Percentiles rank a stretch among this genome's conserved stretches.
Conservation (phyloP, 1,139 yeast genomes). For the Geotrichum restrictum region DNA sequence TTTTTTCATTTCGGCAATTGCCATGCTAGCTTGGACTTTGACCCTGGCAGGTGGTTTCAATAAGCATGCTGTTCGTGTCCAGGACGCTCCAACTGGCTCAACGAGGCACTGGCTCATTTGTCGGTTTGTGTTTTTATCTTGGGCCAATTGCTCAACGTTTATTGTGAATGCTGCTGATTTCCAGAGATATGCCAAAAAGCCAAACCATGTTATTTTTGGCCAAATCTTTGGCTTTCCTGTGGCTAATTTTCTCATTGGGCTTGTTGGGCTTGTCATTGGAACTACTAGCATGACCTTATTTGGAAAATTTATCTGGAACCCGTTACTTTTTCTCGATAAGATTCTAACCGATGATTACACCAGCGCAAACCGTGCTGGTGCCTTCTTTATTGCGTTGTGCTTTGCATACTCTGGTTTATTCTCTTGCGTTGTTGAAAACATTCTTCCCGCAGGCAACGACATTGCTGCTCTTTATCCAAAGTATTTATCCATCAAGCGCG, state of each 20-base stretch:
- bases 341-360: constrained; percentile 12
- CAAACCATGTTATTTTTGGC: constrained; percentile 45
- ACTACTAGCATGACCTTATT: constrained; percentile 62
- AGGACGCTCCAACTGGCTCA: constrained; percentile 41
- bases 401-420: constrained; percentile 45
- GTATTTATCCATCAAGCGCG: constrained; percentile 49
- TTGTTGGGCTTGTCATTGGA: constrained; percentile 72
- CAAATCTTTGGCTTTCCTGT: constrained; percentile 63
- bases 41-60: constrained; percentile 56
- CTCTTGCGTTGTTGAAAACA: constrained; percentile 52
- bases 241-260: constrained; percentile 65
- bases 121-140: constrained; percentile 60
- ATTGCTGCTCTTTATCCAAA: constrained; percentile 53
- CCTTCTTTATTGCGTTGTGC: constrained; percentile 61
- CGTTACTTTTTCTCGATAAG: constrained; percentile 22
- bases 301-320: constrained; percentile 59
- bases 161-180: constrained; percentile 78
- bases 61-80: constrained; percentile 9
- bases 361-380: constrained; percentile 67
- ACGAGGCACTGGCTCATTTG: constrained; percentile 70
- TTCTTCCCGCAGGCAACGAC: constrained; percentile 59
- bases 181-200: constrained; percentile 63
- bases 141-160: constrained; percentile 74
- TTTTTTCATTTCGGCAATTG: constrained; percentile 70
- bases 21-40: constrained; percentile 68